phyloP scores from a whole-genome alignment of 192 early-diverging fungal genomes.

The Coemansia sp. region DNA sequence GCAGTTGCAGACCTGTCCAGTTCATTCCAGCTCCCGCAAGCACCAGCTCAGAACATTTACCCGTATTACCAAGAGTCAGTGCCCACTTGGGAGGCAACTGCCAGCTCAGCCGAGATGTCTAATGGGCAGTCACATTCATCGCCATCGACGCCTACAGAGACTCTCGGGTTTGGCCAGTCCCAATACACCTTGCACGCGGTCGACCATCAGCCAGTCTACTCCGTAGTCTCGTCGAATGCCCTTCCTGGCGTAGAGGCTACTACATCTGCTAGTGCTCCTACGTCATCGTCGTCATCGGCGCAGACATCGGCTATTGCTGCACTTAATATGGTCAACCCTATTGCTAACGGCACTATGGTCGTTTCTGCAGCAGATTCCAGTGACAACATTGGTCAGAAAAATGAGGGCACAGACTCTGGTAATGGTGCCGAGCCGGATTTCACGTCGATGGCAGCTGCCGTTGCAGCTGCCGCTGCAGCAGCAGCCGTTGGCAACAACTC shows the following conservation, averaged over 20 bases:
- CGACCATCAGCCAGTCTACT: conserved; percentile 19
- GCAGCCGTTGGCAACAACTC: background rate
- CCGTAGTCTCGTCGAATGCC: conserved; percentile 21
- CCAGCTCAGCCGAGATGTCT: conserved; percentile 13
- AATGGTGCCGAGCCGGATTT: background rate
- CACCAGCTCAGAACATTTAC: conserved; percentile 26
- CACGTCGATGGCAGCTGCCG: background rate
- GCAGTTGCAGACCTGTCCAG: conserved; percentile 40
- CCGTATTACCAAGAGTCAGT: conserved; percentile 39
- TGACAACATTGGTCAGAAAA: background rate
- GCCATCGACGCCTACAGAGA: conserved; percentile 34
- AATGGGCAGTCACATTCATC: conserved; percentile 42
- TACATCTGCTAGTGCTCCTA: background rate
- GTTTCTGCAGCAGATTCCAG: background rate
- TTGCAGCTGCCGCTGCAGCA: background rate
- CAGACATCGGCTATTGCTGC: conserved; percentile 28
- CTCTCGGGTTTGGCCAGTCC: conserved; percentile 4
- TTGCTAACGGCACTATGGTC: conserved; percentile 12
- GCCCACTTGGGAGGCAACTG: conserved; percentile 22
- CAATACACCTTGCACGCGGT: conserved; percentile 39
- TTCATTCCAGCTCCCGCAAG: conserved; percentile 45
- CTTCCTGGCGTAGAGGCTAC: background rate
- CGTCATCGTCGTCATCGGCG: background rate
- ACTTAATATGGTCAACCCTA: conserved; percentile 35
- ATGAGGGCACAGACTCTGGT: background rate